Evolutionary conservation across 352 stramenopile genomes (phyloP), one percentile per base, ranked within the genome.

Genomic region (Phytopythium montanum): DNA sequence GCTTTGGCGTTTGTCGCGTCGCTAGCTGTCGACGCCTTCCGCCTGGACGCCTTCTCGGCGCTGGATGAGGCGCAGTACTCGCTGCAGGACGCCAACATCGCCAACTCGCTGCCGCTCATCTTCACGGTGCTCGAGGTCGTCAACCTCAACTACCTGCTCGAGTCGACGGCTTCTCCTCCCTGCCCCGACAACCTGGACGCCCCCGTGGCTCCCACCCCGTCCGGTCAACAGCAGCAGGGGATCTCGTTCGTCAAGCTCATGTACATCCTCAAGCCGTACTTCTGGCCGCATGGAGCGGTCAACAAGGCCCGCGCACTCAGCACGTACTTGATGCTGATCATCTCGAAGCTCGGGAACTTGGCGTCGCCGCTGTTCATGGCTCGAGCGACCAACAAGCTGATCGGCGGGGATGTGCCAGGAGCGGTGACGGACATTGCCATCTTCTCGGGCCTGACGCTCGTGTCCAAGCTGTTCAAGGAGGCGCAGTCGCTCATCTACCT

Each of bases 401-500:
- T 97, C 45, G 74, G 68, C 3, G 76, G 87, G 39, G 63, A 93
- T 57, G 54, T 71, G n/a, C 19, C 49, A 0, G 60, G 67, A 3
- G 83, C 81, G 7, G 76, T 93, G 42, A 62, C 69, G 69, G 39
- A 88, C 70, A 72, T 95, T 36, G 65, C 73, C 23, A 68, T 92
- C 29, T 98, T 97, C 70, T 83, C 80, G 9, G 60, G 73, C 14
- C 65, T 98, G 57, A 86, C 88, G 51, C 92, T 98, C 38, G 56
- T 89, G 5, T 87, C 81, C 31, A 96, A 94, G 56, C 70, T 91
- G 38, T 95, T 99, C 50, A 98, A 98, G 71, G 96, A 99, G 70
- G 66, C 94, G 38, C 96, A 99, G 72, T 96, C 80, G 44, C 76
- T 99, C 13, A 89, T 99, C 51, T 96, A 97, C 70, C 79, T 97